These are phyloP conservation scores for Ustilago tritici DNA, from an alignment of 1,284 basidiomycete genomes.

Conservation along the genomic window DNA sequence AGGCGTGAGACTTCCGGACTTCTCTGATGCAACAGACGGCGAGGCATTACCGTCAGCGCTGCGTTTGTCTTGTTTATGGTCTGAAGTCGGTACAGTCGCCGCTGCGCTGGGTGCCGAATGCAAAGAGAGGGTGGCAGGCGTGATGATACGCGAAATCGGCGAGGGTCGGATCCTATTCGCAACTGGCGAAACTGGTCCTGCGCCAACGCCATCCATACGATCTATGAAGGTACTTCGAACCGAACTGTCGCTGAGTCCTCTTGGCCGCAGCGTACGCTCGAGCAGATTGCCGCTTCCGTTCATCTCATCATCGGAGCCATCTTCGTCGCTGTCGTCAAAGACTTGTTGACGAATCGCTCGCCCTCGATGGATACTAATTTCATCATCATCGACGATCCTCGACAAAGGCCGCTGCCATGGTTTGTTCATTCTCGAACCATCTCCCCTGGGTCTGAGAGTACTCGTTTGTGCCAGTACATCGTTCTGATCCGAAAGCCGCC, in stretches of 20 bases:
- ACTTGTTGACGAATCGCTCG: constrained; percentile 45
- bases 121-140: constrained; percentile 59
- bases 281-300: constrained; percentile 29
- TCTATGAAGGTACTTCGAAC: constrained; percentile 65
- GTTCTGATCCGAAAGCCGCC: constrained; percentile 2
- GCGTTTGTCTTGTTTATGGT: constrained; percentile 7
- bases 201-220: constrained; percentile 27
- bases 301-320: constrained; percentile 39
- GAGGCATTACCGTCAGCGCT: constrained; percentile 28
- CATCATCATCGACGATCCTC: constrained; percentile 63
- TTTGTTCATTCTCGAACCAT: constrained; percentile 12
- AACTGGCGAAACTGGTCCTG: constrained; percentile 21
- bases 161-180: constrained; percentile 34
- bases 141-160: constrained; percentile 59
- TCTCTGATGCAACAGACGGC: constrained; percentile 37
- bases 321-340: constrained; percentile 43
- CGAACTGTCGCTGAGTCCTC: constrained; percentile 66
- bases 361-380: constrained; percentile 57
- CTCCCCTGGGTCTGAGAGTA: constrained; percentile 11
- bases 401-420: constrained; percentile 40
- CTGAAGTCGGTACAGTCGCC: constrained; percentile 1
- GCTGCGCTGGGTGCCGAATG: constrained; percentile 40
- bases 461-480: constrained; percentile 16
- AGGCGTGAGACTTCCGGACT: constrained; percentile 39
- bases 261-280: constrained; percentile 47